Evolutionary conservation across 257 asterid genomes (phyloP).

Genomic region (Linderniella brevidens): DNA sequence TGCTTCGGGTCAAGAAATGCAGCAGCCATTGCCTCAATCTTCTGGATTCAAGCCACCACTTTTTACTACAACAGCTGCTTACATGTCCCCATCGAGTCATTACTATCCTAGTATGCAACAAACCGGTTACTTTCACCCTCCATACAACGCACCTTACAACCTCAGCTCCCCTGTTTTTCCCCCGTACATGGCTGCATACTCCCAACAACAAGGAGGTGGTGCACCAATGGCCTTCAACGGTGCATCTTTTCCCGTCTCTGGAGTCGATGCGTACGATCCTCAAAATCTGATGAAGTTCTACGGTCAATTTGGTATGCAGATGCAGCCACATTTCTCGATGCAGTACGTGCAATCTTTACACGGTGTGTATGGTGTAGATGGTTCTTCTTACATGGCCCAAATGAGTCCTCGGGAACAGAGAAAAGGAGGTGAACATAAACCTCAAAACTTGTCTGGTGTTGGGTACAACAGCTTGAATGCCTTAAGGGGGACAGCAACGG

Average conservation of each 20-base stretch:
- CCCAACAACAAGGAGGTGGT: slow-evolving; percentile 16
- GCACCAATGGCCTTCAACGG: slow-evolving; percentile 12
- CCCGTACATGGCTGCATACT: slow-evolving; percentile 19
- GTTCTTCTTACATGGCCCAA: slow-evolving; percentile 14
- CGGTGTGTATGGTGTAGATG: slow-evolving; percentile 14
- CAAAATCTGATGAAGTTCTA: slow-evolving; percentile 17
- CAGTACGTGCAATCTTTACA: slow-evolving; percentile 15
- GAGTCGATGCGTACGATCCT: slow-evolving; percentile 14
- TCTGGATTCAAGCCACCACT: slow-evolving; percentile 18
- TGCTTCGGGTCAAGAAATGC: slow-evolving; percentile 12
- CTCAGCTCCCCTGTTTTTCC: slow-evolving; percentile 17
- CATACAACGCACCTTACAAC: slow-evolving; percentile 20
- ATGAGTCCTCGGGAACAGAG: slow-evolving; percentile 11
- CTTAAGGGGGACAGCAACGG: slow-evolving; percentile 10
- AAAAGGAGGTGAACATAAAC: slow-evolving; percentile 11
- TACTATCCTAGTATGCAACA: slow-evolving; percentile 19
- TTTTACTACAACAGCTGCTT: slow-evolving; percentile 16
- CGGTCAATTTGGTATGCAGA: slow-evolving; percentile 17
- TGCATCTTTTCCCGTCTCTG: slow-evolving; percentile 13
- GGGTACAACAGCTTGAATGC: slow-evolving; percentile 12
- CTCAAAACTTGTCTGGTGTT: slow-evolving; percentile 9
- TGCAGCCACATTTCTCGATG: slow-evolving; percentile 17
- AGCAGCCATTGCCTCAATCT: slow-evolving; percentile 20
- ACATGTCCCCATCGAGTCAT: slow-evolving; percentile 13
- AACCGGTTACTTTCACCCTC: slow-evolving; percentile 20